phyloP scores from a whole-genome alignment of 208 protist species.

The Angomonas desouzai region DNA sequence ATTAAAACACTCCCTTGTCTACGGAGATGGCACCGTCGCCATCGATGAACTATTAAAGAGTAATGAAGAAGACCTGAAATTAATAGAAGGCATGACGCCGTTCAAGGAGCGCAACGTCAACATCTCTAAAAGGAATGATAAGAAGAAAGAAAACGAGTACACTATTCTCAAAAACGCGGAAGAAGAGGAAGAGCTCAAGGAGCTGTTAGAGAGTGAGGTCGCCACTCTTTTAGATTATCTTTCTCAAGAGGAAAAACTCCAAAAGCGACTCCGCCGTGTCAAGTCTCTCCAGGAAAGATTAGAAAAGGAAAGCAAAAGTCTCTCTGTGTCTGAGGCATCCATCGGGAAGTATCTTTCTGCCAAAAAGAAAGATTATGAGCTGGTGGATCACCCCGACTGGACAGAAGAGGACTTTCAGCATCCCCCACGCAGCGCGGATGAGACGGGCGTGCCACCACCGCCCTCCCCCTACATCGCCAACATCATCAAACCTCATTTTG shows the following conservation, averaged over 20 bases:
- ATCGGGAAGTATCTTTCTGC: slow-evolving; percentile 14
- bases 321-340: slow-evolving; percentile 34
- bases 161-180: background rate
- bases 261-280: background rate
- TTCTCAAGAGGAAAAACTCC: slow-evolving; percentile 1
- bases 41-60: slow-evolving; percentile 6
- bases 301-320: slow-evolving; percentile 1
- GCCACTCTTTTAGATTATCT: slow-evolving; percentile 1
- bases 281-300: background rate
- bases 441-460: background rate
- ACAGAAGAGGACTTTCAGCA: background rate
- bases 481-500: slow-evolving; percentile 11
- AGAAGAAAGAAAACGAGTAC: background rate
- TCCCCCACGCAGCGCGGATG: background rate
- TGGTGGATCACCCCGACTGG: slow-evolving; percentile 1
- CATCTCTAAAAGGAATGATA: background rate
- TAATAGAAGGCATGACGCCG: background rate
- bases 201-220: slow-evolving; percentile 9
- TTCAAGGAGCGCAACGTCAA: slow-evolving; percentile 9
- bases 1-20: background rate
- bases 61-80: background rate
- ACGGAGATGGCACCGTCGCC: slow-evolving; percentile 5
- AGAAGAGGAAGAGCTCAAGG: slow-evolving; percentile 14
- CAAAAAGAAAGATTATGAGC: slow-evolving; percentile 7
- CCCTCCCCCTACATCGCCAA: background rate